phyloP scores from a whole-genome alignment of 2,329 filamentous ascomycete genomes.

The Botrytis elliptica region DNA sequence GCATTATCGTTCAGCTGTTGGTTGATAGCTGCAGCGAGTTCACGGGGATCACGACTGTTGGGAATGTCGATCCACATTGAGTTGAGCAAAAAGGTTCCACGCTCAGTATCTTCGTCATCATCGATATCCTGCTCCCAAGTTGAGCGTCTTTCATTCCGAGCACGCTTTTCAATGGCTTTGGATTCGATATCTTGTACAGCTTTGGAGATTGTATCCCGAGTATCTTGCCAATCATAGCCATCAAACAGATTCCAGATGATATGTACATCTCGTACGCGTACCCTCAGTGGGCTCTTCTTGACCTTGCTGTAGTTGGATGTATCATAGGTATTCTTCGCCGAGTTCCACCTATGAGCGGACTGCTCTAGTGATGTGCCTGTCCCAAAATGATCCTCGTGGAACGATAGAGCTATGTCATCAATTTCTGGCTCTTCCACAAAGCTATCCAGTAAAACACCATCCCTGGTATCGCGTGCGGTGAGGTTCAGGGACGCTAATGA shows the following conservation, averaged over 20 bases:
- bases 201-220: conserved; percentile 80
- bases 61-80: conserved; percentile 97
- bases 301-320: conserved; percentile 60
- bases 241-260: conserved; percentile 98
- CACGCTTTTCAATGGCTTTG: conserved; percentile 73
- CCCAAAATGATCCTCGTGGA: conserved; percentile 77
- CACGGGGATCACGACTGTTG: conserved; percentile 77
- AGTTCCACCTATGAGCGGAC: conserved; percentile 78
- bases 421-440: conserved; percentile 45
- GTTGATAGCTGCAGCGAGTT: conserved; percentile 82
- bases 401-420: conserved; percentile 62
- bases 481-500: conserved; percentile 34
- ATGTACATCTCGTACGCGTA: conserved; percentile 82
- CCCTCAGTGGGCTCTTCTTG: conserved; percentile 67
- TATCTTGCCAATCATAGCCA: conserved; percentile 93
- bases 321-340: conserved; percentile 71
- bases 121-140: conserved; percentile 63
- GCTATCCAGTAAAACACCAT: conserved; percentile 48
- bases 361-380: conserved; percentile 59
- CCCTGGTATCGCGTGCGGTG: conserved; percentile 44
- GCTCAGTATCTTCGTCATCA: conserved; percentile 81
- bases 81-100: conserved; percentile 96
- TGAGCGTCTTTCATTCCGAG: conserved; percentile 55
- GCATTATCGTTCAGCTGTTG: conserved; percentile 79
- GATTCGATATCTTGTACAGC: conserved; percentile 85